Evolutionary conservation across 768 basidiomycete species (phyloP).

Genomic region (Pleurotus eryngii): DNA sequence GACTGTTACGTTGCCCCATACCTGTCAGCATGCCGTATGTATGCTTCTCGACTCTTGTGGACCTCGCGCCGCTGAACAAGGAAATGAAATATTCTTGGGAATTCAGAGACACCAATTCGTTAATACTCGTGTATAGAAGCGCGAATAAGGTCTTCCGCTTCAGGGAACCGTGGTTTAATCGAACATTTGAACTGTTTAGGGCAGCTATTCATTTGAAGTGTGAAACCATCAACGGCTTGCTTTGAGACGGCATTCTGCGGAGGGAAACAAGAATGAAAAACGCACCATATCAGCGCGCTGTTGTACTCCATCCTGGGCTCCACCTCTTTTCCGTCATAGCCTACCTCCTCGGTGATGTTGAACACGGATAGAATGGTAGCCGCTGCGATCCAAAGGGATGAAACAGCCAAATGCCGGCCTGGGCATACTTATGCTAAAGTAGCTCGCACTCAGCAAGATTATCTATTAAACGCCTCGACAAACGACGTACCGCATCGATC

Average conservation of each 20-base stretch:
- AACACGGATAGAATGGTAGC: constrained; percentile 24
- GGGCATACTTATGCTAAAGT: constrained; percentile 30
- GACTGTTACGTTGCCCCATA: too few relatives aligned
- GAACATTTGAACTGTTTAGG: constrained; percentile 24
- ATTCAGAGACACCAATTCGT: not conserved
- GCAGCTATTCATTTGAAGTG: constrained; percentile 10
- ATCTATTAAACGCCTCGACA: not conserved
- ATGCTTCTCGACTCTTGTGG: too few relatives aligned
- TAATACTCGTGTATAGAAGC: not conserved
- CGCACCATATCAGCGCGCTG: constrained; percentile 9
- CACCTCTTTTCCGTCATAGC: constrained; percentile 26
- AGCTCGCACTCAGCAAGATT: not conserved
- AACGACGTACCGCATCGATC: constrained; percentile 14
- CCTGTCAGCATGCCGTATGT: too few relatives aligned
- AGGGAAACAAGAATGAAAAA: not conserved
- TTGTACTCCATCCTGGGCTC: constrained; percentile 12
- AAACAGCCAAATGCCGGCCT: constrained; percentile 30
- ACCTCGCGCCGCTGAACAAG: too few relatives aligned
- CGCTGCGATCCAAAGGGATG: constrained; percentile 28
- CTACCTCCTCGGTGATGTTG: constrained; percentile 27
- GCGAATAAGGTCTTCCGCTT: constrained; percentile 15
- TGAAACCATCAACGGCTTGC: not conserved
- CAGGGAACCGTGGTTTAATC: constrained; percentile 23
- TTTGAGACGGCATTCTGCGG: too few relatives aligned
- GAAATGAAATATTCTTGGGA: too few relatives aligned